phyloP scores from a whole-genome alignment of 176 grass and related monocot genomes.

The Elaeis guineensis region DNA sequence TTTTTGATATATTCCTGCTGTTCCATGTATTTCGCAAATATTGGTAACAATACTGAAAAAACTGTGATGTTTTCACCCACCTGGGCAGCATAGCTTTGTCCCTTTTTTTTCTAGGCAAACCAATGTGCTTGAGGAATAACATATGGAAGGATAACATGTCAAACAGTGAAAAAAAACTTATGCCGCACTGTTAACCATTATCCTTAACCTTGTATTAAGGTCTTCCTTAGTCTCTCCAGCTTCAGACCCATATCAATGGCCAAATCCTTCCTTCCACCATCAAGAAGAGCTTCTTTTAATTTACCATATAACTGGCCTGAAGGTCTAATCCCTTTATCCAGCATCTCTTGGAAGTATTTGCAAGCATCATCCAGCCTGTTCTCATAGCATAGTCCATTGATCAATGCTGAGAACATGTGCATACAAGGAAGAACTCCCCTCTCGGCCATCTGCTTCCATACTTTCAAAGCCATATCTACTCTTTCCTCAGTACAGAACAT shows the following conservation, averaged over 20 bases:
- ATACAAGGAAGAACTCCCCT: conserved; percentile 58
- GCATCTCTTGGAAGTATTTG: conserved; percentile 59
- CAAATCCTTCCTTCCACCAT: conserved; percentile 47
- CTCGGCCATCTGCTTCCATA: conserved; percentile 62
- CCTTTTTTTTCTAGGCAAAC: too few species aligned
- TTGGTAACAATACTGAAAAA: too few species aligned
- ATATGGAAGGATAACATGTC: too few species aligned
- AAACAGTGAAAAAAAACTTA: too few species aligned
- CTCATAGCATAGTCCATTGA: conserved; percentile 48
- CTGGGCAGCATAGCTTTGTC: too few species aligned
- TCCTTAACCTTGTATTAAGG: conserved; percentile 25
- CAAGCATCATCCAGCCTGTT: conserved; percentile 74
- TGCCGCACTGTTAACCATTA: background rate
- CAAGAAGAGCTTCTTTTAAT: conserved; percentile 52
- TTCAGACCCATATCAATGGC: conserved; percentile 43
- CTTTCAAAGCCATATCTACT: conserved; percentile 69
- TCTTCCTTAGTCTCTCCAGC: conserved; percentile 43
- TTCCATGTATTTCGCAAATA: too few species aligned
- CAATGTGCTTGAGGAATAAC: too few species aligned
- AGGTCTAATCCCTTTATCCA: conserved; percentile 63
- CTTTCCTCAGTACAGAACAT: conserved; percentile 53
- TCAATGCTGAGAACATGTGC: conserved; percentile 66
- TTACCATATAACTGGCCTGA: conserved; percentile 54
- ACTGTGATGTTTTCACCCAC: too few species aligned
- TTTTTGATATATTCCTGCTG: too few species aligned